These are phyloP conservation scores for Cyclocybe aegerita DNA, from an alignment of 768 basidiomycete genomes.

Conservation along the genomic window DNA sequence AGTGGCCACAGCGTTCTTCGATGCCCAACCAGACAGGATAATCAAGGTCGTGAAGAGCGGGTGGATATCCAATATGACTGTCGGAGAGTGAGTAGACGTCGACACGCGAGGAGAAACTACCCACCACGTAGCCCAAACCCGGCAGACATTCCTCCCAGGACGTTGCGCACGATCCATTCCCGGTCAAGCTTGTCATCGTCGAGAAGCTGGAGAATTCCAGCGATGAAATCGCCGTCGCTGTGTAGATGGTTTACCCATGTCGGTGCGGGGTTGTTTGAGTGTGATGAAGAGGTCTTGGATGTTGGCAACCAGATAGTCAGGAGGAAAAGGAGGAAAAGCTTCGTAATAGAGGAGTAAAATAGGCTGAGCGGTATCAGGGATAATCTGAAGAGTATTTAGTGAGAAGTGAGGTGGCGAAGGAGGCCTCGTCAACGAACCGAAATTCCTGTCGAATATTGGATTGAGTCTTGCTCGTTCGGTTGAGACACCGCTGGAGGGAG, in stretches of 20 bases:
- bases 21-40: slow-evolving; percentile 70
- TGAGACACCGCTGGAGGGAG: slow-evolving; percentile 8
- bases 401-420: slow-evolving; percentile 24
- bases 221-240: slow-evolving; percentile 30
- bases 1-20: slow-evolving; percentile 63
- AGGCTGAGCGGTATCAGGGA: slow-evolving; percentile 23
- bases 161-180: slow-evolving; percentile 82
- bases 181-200: slow-evolving; percentile 77
- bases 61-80: slow-evolving; percentile 78
- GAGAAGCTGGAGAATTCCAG: slow-evolving; percentile 50
- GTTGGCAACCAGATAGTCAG: slow-evolving; percentile 78
- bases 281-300: slow-evolving; percentile 19
- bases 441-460: slow-evolving; percentile 11
- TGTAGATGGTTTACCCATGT: slow-evolving; percentile 26
- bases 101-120: slow-evolving; percentile 9
- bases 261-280: slow-evolving; percentile 21
- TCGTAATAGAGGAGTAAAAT: slow-evolving; percentile 82
- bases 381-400: slow-evolving; percentile 13
- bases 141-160: slow-evolving; percentile 83
- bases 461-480: too few species aligned
- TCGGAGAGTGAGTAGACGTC: background rate
- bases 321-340: slow-evolving; percentile 79
- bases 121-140: slow-evolving; percentile 83
- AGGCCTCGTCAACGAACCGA: too few species aligned
- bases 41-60: slow-evolving; percentile 75